These are phyloP conservation scores for Russula abietina DNA, from an alignment of 768 basidiomycete species.

Conservation along the genomic window DNA sequence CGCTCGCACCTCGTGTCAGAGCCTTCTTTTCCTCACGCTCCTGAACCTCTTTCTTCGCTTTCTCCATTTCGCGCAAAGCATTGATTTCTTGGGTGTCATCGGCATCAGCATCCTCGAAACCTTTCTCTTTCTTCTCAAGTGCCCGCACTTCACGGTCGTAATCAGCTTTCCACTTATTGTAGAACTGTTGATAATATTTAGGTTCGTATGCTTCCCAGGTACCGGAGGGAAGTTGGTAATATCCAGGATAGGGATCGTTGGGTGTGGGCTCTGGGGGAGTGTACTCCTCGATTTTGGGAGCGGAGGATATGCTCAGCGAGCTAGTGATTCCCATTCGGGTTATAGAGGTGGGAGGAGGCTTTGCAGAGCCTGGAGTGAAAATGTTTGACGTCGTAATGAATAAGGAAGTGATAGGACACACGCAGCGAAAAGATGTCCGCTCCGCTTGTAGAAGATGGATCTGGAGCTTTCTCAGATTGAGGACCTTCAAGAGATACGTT, in stretches of 20 bases:
- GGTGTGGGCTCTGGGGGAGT: conserved; percentile 68
- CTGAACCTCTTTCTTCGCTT: conserved; percentile 65
- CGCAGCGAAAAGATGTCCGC: conserved; percentile 68
- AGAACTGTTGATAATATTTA: conserved; percentile 59
- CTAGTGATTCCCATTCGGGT: conserved; percentile 1
- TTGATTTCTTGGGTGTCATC: conserved; percentile 54
- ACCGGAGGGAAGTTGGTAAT: conserved; percentile 79
- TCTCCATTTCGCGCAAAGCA: conserved; percentile 71
- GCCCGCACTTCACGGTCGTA: conserved; percentile 66
- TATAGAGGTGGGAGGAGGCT: conserved; percentile 25
- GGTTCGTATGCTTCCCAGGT: conserved; percentile 71
- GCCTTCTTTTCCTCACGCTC: conserved; percentile 74
- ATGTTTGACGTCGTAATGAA: conserved; percentile 4
- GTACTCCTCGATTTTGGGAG: conserved; percentile 62
- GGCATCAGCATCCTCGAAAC: conserved; percentile 61
- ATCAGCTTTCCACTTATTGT: conserved; percentile 66
- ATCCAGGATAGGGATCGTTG: conserved; percentile 77
- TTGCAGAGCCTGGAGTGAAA: conserved; percentile 14
- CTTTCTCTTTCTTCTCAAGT: conserved; percentile 62
- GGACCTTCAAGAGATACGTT: conserved; percentile 39
- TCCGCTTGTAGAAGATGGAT: conserved; percentile 31
- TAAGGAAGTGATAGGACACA: conserved; percentile 28
- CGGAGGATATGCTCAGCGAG: conserved; percentile 46
- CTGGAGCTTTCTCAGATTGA: conserved; percentile 14
- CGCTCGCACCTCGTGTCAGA: conserved; percentile 57